Base-by-base conservation (phyloP, 352 stramenopile species). In the Plasmopara viticola region DNA sequence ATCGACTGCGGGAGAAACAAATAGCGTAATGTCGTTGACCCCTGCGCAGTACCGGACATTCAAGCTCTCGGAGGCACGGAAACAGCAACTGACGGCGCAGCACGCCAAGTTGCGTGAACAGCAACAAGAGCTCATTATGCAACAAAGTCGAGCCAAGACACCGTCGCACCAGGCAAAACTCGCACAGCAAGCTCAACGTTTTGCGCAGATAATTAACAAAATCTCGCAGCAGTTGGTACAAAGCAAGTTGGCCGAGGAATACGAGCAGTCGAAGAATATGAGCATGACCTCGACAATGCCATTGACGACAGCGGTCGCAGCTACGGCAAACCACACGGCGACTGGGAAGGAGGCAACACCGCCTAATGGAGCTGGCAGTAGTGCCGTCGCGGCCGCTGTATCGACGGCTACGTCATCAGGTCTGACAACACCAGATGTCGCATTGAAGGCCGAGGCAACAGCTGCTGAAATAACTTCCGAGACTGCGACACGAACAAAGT, bases 121-220 rank as follows among this genome's bases (percentile, higher is more conserved):
- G 46, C 81, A 91, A 49, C 78, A 91, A 48, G 81, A 91, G 44
- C 59, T 91, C 10, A 85, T 91, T 29, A 66, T 74, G 56, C 75
- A 90, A 51, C 79, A 92, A 54, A 77, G 68, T 25, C 70, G 70
- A 25, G 78, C 78, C 35, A 92, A 90, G 59, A 82, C 74, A 8
- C 78, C 77, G 10, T 73, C 73, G 34, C 63, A 73, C 30, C 79
- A 92, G 44, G 76, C 79, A 3, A 92, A 90, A 50, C 58, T 90
- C 4, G 75, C 75, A 9, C 78, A 89, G 42, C 75, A 87, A 34
- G 81, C 81, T 2, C 81, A 91, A 44, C 67, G 72, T 4, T 57
- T 89, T 33, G 81, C 74, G n/a, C 78, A 89, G 50, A 86, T 89
- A 72, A 91, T 89, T 50, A 87, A 84, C 55, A 91, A 91, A 60